phyloP scores from a whole-genome alignment of 208 protist species.

The Porcisia hertigi region DNA sequence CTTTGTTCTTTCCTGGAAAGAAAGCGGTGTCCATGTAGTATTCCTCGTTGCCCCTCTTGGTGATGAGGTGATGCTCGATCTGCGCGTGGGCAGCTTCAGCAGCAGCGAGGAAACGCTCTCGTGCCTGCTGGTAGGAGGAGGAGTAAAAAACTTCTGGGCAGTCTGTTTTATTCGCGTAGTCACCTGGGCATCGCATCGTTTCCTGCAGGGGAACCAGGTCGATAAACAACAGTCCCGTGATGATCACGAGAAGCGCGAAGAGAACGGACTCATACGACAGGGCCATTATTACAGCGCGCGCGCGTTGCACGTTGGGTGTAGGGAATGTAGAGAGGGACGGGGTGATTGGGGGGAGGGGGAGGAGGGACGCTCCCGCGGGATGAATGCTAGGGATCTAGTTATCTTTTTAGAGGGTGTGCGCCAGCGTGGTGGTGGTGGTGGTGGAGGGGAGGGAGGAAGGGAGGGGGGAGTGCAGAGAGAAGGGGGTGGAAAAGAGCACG shows the following conservation, averaged over 20 bases:
- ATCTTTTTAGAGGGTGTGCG: too few species aligned
- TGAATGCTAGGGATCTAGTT: too few species aligned
- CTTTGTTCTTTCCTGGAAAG: conserved; percentile 43
- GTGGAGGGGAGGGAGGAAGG: background rate
- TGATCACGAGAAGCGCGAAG: conserved; percentile 46
- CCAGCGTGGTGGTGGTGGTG: too few species aligned
- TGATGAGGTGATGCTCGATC: conserved; percentile 50
- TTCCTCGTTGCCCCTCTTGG: conserved; percentile 42
- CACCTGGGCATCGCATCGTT: conserved; percentile 52
- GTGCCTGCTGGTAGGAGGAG: conserved; percentile 59
- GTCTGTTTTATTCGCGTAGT: conserved; percentile 57
- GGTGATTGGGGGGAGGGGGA: background rate
- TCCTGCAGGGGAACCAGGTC: conserved; percentile 82
- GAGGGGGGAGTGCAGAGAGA: background rate
- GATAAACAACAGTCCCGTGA: conserved; percentile 71
- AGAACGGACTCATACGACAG: conserved; percentile 31
- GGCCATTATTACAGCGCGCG: background rate
- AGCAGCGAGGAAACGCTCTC: conserved; percentile 76
- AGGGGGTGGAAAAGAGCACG: background rate
- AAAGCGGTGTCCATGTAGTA: conserved; percentile 86
- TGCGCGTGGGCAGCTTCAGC: conserved; percentile 49
- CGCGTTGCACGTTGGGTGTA: background rate
- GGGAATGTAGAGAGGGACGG: conserved; percentile 1
- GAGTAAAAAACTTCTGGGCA: conserved; percentile 76
- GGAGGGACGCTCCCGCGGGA: too few species aligned